Base-by-base conservation (phyloP, 2,329 filamentous ascomycete genomes). In the Neonectria magnoliae region DNA sequence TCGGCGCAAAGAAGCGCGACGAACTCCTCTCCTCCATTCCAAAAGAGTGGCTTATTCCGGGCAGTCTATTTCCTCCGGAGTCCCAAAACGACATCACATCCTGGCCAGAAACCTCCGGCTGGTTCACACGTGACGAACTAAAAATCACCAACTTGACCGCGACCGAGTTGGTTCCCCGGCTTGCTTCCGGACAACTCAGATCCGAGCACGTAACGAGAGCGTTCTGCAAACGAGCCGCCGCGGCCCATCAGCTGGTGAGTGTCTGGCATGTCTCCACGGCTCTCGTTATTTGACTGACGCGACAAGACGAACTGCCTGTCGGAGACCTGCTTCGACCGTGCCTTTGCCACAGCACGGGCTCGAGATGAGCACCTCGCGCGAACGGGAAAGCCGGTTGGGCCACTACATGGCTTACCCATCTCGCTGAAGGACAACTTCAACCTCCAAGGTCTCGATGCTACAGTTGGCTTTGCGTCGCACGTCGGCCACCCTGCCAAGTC, bases 341-440 rank as follows among this genome's bases (percentile, higher is more conserved):
- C 86, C 5, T 71, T 90, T 2, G 63, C 74, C 2, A 81, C 79
- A 2, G 88, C 88, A 0, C 75, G 75, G 38, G 70, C 77, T 3
- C 77, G 85, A 1, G 88, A 91, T 70, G 78, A 79, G n/a, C 76
- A 87, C 63, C 68, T 87, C 1, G 76, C 78, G n/a, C 70, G 71
- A 33, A 84, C 83, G 1, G 82, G 84, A 10, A 77, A 84, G 41
- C 77, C 81, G 0, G 22, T 81, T 1, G 91, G 91, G 0, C 90
- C 90, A 2, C 82, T 93, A 1, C 91, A 93, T 75, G 91, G 75
- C 63, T 80, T 91, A 1, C 88, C 88, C 3, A 77, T 90, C 31
- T 88, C 89, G 0, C 82, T 93, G 51, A 93, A 93, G 72, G 91
- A 93, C 78, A 89, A 90, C 72, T 90, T 92, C 81, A 85, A 91